Base-by-base conservation (phyloP, 805 yeast genomes). In the Starmerella riodocensis region DNA sequence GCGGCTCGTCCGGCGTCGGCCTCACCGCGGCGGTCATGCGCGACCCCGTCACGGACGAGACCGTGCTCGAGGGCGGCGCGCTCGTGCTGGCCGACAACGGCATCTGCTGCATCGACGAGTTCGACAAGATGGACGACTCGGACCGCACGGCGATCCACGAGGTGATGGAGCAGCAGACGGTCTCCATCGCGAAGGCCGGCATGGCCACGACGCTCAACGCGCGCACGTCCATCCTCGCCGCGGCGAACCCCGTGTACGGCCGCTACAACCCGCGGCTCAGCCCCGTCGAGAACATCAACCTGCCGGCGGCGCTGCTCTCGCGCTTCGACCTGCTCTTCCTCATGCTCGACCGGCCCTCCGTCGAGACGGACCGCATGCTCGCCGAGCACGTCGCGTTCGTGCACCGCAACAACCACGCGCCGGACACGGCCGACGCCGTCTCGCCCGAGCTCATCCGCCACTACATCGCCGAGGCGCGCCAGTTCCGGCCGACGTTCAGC, bases 111-210 rank as follows among this genome's bases (percentile, higher is more conserved):
- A 91, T 91, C 57, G 98, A 91, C 71, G 98, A 91, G 66, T 91
- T 91, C 56, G 98, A 91, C 62, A 91, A 91, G 65, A 91, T 91
- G 98, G 96, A 88, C 58, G 98, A 91, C 60, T 63, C 71, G 47
- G 98, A 91, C 62, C 71, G 98, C 55, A 91, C 97, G 0, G 97
- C 97, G 1, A 91, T 91, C 55, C 97, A 88, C 62, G 98, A 88
- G 67, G 98, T 91, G 25, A 91, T 91, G 98, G 98, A 91, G 64
- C 98, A 91, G 60, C 98, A 91, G 62, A 91, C 98, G 2, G 91
- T 91, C 43, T 82, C 94, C 18, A 91, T 91, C 42, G 82, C 96
- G 31, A 91, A 91, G 61, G 98, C 98, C 3, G 98, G 98, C 50
- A 91, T 91, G 52, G 82, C 91, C 47, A 91, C 98, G 8, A 83